phyloP scores from a whole-genome alignment of 768 basidiomycete species.

The Kwoniella bestiolae region DNA sequence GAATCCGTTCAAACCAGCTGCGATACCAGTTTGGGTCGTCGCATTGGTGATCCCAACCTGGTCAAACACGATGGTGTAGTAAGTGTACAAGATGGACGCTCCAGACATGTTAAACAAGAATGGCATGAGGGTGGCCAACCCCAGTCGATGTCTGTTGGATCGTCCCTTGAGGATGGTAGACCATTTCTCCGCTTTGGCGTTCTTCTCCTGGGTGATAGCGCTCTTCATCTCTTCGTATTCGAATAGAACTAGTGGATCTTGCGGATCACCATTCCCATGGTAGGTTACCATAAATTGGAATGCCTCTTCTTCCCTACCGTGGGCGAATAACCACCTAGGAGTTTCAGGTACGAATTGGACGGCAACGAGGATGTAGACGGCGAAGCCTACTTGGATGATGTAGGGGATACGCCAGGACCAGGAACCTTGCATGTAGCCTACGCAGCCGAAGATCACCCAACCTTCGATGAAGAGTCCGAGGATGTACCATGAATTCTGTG shows the following conservation, averaged over 20 bases:
- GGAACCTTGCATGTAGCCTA: slow-evolving; percentile 44
- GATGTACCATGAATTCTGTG: slow-evolving; percentile 58
- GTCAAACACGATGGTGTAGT: slow-evolving; percentile 54
- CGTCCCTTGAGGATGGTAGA: slow-evolving; percentile 44
- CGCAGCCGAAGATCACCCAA: slow-evolving; percentile 54
- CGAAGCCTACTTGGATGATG: slow-evolving; percentile 55
- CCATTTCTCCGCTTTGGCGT: slow-evolving; percentile 56
- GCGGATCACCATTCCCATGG: slow-evolving; percentile 56
- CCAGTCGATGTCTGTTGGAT: slow-evolving; percentile 53
- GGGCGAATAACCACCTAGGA: slow-evolving; percentile 55
- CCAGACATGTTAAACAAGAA: slow-evolving; percentile 41
- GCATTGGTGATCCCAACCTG: slow-evolving; percentile 57
- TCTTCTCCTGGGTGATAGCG: slow-evolving; percentile 53
- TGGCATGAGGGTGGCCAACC: slow-evolving; percentile 54
- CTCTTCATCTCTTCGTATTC: slow-evolving; percentile 58
- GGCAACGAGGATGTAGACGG: slow-evolving; percentile 56
- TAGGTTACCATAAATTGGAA: slow-evolving; percentile 55
- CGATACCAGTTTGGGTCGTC: slow-evolving; percentile 58
- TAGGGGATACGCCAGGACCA: slow-evolving; percentile 58
- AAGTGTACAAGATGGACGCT: slow-evolving; percentile 57
- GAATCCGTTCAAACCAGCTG: slow-evolving; percentile 55
- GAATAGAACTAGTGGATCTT: slow-evolving; percentile 57
- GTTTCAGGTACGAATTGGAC: slow-evolving; percentile 59
- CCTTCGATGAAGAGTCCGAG: slow-evolving; percentile 55
- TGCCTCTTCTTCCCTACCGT: slow-evolving; percentile 55